Evolutionary conservation across 306 rosid species (phyloP).

Genomic region (Cucurbita ficifolia): DNA sequence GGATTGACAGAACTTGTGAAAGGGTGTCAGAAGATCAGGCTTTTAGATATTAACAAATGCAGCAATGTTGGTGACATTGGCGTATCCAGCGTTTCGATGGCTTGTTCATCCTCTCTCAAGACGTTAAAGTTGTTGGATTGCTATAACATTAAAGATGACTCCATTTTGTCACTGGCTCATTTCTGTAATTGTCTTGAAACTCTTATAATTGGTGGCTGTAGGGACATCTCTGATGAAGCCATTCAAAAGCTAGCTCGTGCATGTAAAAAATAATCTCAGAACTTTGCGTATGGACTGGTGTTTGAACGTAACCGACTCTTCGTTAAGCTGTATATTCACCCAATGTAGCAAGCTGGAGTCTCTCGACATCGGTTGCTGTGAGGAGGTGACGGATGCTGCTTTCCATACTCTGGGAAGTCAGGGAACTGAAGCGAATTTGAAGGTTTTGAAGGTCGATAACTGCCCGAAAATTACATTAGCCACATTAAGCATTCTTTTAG

Average conservation of each 20-base stretch:
- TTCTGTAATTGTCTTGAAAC: constrained; percentile 67
- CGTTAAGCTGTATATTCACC: constrained; percentile 48
- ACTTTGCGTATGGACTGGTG: constrained; percentile 95
- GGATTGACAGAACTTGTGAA: constrained; percentile 51
- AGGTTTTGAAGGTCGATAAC: constrained; percentile 60
- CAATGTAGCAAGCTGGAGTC: constrained; percentile 63
- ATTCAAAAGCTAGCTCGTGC: constrained; percentile 45
- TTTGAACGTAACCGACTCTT: constrained; percentile 51
- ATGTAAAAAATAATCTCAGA: constrained; percentile 46
- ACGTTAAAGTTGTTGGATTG: constrained; percentile 79
- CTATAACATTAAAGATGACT: constrained; percentile 50
- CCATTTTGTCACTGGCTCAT: constrained; percentile 43
- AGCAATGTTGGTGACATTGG: constrained; percentile 64
- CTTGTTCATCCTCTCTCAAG: constrained; percentile 53
- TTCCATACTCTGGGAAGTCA: constrained; percentile 37
- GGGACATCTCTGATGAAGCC: constrained; percentile 51
- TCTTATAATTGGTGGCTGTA: constrained; percentile 72
- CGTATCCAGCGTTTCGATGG: constrained; percentile 43
- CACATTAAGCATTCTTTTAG: constrained; percentile 49
- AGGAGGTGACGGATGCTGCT: constrained; percentile 78
- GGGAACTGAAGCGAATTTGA: constrained; percentile 39
- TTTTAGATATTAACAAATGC: constrained; percentile 70
- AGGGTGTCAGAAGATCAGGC: constrained; percentile 45
- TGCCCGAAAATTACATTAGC: constrained; percentile 74
- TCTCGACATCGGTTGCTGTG: constrained; percentile 83